Base-by-base conservation (phyloP, 1,284 basidiomycete genomes). In the Meripilus lineatus region DNA sequence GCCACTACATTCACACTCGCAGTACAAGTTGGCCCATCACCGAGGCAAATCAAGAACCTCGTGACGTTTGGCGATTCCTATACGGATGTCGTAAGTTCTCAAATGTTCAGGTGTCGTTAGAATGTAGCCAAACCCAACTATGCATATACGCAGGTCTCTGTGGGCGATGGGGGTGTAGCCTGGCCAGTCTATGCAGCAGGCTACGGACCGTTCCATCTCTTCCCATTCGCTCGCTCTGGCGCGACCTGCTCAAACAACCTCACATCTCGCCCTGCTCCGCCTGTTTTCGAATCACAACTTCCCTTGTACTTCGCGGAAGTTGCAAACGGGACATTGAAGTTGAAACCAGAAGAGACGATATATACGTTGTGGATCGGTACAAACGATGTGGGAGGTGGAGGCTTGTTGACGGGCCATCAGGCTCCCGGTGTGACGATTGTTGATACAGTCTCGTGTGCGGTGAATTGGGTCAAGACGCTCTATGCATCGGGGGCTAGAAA, bases 331-430 rank as follows among this genome's bases (percentile, higher is more conserved):
- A 49, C 54, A 2, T 38, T 65, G 40, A 47, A 35, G 35, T 48
- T 64, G 14, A 35, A 53, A 21, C 47, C 65, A 0, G 53, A 65
- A 8, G 61, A 68, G 38, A 75, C 73, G 4, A 50, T 74, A 11
- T 73, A 69, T 48, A 69, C 70, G n/a, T 58, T 75, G 5, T 74
- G 72, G 73, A 74, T 74, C 44, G 72, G 71, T 6, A 71, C 72
- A 14, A 74, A 73, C 49, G 71, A 72, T 51, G 56, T 74, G 5
- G 73, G 73, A 5, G 62, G 34, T 18, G 53, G 51, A 18, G 64
- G 58, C 20, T 53, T 73, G n/a, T 39, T 72, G 17, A 70, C 68
- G 0, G 71, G 69, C 1, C 48, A 57, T 4, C 57, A 64, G 36
- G 47, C 54, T 0, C 56, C 62, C 0, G 65, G 61, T 1, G 67